These are phyloP conservation scores for Durusdinium trenchii DNA, from an alignment of 73 alveolate species.

Conservation along the genomic window DNA sequence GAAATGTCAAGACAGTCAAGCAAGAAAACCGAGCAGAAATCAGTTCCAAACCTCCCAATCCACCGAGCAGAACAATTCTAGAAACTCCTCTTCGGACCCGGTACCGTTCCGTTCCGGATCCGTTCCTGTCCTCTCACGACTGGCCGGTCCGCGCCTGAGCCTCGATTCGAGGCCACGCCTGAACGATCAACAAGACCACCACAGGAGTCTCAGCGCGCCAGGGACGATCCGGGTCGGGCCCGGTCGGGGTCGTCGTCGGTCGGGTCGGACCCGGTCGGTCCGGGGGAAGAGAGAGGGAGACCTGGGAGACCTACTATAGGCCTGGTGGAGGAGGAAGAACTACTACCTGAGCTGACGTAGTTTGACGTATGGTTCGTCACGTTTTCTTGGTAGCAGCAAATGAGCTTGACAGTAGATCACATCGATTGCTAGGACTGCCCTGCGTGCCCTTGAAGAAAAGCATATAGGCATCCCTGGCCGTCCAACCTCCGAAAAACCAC, in stretches of 20 bases:
- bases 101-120: background rate
- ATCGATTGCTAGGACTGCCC: too few species aligned
- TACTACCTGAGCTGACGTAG: too few species aligned
- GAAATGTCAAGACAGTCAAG: background rate
- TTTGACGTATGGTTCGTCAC: too few species aligned
- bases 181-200: conserved; percentile 69
- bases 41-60: background rate
- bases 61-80: background rate
- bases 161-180: conserved; percentile 81
- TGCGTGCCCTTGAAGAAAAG: too few species aligned
- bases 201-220: conserved; percentile 59
- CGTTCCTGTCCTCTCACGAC: background rate
- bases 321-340: too few species aligned
- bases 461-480: too few species aligned
- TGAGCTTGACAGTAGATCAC: too few species aligned
- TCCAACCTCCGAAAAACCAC: too few species aligned
- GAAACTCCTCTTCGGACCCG: background rate
- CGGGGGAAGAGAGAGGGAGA: too few species aligned
- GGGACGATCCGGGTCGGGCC: background rate
- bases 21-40: background rate
- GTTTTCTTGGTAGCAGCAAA: too few species aligned
- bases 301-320: too few species aligned
- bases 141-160: conserved; percentile 9
- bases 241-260: background rate
- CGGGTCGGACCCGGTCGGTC: too few species aligned